These are phyloP conservation scores for Aspergillus luchuensis DNA, from an alignment of 2,329 filamentous ascomycete genomes.

Conservation along the genomic window DNA sequence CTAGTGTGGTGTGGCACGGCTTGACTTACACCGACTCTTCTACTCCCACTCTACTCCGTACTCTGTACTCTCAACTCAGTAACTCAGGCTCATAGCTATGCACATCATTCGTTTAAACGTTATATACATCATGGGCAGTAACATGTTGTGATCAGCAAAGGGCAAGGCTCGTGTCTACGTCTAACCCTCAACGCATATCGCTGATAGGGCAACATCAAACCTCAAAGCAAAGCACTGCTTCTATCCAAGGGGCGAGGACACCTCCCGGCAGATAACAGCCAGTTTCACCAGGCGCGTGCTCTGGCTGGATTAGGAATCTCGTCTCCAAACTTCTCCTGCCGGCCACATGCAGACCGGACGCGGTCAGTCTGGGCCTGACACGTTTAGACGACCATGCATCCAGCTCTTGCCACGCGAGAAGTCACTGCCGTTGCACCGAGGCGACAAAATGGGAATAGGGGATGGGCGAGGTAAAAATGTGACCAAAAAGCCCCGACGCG, in stretches of 20 bases:
- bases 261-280: background rate
- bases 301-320: background rate
- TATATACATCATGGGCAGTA: slow-evolving; percentile 3
- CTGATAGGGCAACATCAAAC: background rate
- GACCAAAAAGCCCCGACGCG: background rate
- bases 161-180: background rate
- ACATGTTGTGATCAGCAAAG: background rate
- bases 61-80: too few relatives aligned
- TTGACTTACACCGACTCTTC: background rate
- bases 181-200: background rate
- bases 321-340: background rate
- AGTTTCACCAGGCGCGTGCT: background rate
- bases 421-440: slow-evolving; percentile 7
- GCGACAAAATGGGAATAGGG: slow-evolving; percentile 3
- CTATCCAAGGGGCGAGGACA: background rate
- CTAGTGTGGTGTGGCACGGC: too few relatives aligned
- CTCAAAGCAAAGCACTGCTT: background rate
- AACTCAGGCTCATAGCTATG: too few relatives aligned
- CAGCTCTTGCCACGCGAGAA: slow-evolving; percentile 1
- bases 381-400: slow-evolving; percentile 4
- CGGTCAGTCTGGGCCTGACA: background rate
- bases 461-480: background rate
- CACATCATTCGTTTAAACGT: slow-evolving; percentile 5
- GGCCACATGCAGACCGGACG: background rate
- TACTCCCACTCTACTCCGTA: background rate